Conservation (phyloP, 1,139 yeast species). For the Arxiozyma telluris region DNA sequence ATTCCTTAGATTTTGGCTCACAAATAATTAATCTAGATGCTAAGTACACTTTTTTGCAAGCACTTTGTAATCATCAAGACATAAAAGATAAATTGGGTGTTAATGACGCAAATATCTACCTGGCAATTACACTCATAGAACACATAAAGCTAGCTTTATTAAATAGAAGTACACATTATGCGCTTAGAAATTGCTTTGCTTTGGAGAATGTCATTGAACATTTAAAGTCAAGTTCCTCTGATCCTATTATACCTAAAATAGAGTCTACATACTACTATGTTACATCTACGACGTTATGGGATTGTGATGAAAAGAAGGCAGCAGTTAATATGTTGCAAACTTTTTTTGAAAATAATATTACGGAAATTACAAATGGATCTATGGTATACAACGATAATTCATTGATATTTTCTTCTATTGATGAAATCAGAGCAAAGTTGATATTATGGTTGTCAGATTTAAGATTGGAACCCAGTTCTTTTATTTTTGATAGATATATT, state of each 20-base stretch:
- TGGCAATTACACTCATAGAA: background rate
- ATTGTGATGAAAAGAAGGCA: conserved; percentile 15
- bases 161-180: conserved; percentile 17
- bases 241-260: background rate
- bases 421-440: conserved; percentile 41
- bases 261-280: conserved; percentile 2
- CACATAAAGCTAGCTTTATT: conserved; percentile 12
- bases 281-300: conserved; percentile 20
- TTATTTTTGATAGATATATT: conserved; percentile 50
- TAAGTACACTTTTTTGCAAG: conserved; percentile 6
- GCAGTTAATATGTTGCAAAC: conserved; percentile 14
- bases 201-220: conserved; percentile 9
- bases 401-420: conserved; percentile 19
- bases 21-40: background rate
- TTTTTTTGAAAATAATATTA: background rate
- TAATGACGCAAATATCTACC: conserved; percentile 10
- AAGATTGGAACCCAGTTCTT: conserved; percentile 54
- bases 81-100: background rate
- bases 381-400: too few species aligned
- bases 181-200: conserved; percentile 15
- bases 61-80: conserved; percentile 3
- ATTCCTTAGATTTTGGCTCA: background rate
- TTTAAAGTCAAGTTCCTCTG: background rate
- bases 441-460: conserved; percentile 68
- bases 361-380: background rate